These are phyloP conservation scores for Pilobolus umbonatus DNA, from an alignment of 192 early-diverging fungal species.

Conservation along the genomic window DNA sequence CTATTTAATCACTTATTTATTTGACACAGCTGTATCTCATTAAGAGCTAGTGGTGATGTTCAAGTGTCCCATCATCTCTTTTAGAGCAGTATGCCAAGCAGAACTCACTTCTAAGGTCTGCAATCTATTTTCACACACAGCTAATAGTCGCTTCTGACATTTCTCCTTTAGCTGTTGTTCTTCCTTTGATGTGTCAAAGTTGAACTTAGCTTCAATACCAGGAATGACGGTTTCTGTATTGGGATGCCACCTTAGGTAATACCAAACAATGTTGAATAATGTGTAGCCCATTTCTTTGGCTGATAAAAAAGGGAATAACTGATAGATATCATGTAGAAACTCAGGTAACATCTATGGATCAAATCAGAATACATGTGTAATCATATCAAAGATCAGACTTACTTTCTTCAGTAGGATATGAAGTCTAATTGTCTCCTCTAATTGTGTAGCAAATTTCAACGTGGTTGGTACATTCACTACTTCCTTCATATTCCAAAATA, in stretches of 20 bases:
- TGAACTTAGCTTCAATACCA: not conserved
- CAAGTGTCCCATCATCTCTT: not conserved
- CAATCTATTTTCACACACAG: not conserved
- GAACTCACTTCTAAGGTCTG: not conserved
- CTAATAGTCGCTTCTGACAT: not conserved
- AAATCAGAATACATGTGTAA: not conserved
- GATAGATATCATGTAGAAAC: not conserved
- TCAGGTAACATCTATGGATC: not conserved
- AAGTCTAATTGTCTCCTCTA: slow-evolving; percentile 18
- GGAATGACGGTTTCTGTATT: slow-evolving; percentile 8
- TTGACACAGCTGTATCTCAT: too few species aligned
- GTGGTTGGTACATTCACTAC: slow-evolving; percentile 8
- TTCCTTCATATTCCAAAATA: slow-evolving; percentile 32
- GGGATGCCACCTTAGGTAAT: slow-evolving; percentile 13
- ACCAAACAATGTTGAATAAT: slow-evolving; percentile 11
- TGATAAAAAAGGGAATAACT: slow-evolving; percentile 18
- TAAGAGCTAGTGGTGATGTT: too few species aligned
- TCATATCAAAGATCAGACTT: not conserved
- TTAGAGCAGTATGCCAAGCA: slow-evolving; percentile 3
- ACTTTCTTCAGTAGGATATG: slow-evolving; percentile 6
- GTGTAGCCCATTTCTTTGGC: slow-evolving; percentile 14
- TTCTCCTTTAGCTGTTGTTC: slow-evolving; percentile 1
- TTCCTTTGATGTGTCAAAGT: not conserved
- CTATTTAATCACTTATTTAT: too few species aligned
- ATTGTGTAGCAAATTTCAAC: slow-evolving; percentile 22